Base-by-base conservation (phyloP, 805 yeast genomes). In the Novakomyces olei region DNA sequence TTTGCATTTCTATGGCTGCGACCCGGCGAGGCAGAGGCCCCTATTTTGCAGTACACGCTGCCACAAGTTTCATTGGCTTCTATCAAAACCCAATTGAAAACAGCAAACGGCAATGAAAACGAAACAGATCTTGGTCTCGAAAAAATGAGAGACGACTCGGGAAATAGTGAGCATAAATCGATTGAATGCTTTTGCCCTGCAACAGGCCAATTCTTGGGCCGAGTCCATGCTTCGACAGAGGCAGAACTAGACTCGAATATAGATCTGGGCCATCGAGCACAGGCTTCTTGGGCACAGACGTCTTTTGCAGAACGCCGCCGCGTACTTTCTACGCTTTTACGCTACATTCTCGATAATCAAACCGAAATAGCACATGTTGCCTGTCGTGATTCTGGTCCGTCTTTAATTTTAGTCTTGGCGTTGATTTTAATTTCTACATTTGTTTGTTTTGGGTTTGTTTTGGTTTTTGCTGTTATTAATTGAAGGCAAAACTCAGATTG, bases 371-470 rank as follows among this genome's bases (percentile, higher is more conserved):
- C 93, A 3, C 62, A 92, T 30, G 75, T 88, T 5, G 95, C 96
- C 0, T 88, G 96, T 50, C 63, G 98, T 41, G 98, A 88, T 47
- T 75, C 92, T 14, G 99, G 98, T n/a, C n/a, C n/a, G 19, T 88
- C 88, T 50, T 83, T 96, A 1, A 73, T 77, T 72, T 58, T 88
- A 27, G 96, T 30, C 74, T 79, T 81, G 46, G 46, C 15, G 46
- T n/a, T n/a, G n/a, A n/a, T n/a, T n/a, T n/a, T n/a, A n/a, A 43
- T n/a, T n/a, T n/a, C n/a, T n/a, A n/a, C n/a, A n/a, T n/a, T n/a
- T n/a, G n/a, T n/a, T n/a, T n/a, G n/a, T 34, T 40, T 39, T 19
- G 10, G 27, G 4, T 14, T 9, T 7, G 4, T 26, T 14, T 10
- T 14, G 16, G 3, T 5, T 26, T 23, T 18, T 29, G 20, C n/a